Base-by-base conservation (phyloP, 306 rosid genomes). In the Dryas alaskensis region DNA sequence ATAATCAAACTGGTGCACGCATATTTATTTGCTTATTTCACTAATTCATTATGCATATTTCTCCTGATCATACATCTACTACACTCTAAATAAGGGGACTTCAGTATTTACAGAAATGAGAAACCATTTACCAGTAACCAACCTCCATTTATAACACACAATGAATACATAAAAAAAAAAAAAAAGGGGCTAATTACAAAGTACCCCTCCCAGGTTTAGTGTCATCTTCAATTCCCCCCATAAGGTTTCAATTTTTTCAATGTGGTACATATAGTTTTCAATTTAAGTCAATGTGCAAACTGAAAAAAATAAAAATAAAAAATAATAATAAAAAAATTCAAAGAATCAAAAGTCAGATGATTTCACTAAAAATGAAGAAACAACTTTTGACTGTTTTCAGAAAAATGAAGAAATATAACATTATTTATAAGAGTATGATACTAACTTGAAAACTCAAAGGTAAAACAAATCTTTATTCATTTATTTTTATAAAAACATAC, bases 351-450 rank as follows among this genome's bases (percentile, higher is more conserved):
- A 22, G 22, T 22, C 22, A 22, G 22, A 22, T 22, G 22, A 22
- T 22, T 22, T 22, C 22, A 22, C 22, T 22, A 22, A 22, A 22
- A 22, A 22, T 22, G 22, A 22, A 22, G 22, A 22, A 22, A 22
- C 0, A 22, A 22, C 22, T 22, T 22, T 22, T 22, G 22, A 22
- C 99, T 94, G 84, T 79, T 79, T 65, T 72, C 75, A 81, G 73
- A 79, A 80, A 60, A 64, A 77, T 1, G 77, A 69, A 75, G 37
- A 16, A 54, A 63, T 2, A 58, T 11, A 43, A 72, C 17, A 68
- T 22, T 77, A 70, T n/a, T 39, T 58, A 45, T 45, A 45, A 62
- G 61, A 8, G 39, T 10, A 52, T 31, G 5, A 67, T 53, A 47
- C 5, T 8, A 54, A 57, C 50, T 53, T 4, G 45, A 64, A 16